Evolutionary conservation across 2,329 filamentous ascomycete genomes (phyloP).

Genomic region (Ascochyta viciae-villosae): DNA sequence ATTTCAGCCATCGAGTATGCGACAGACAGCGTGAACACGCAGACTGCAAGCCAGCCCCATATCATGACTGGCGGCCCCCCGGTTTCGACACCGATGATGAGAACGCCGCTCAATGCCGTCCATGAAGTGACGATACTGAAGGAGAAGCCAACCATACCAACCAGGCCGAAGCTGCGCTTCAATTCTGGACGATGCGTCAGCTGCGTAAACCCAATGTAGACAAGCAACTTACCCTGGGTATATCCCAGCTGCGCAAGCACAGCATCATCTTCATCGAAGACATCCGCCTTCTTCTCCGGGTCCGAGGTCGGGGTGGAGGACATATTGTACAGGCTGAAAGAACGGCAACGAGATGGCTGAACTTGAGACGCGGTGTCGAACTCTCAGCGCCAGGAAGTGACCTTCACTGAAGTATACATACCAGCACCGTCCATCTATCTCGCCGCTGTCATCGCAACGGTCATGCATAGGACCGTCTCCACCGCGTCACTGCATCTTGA

Average conservation of each 20-base stretch:
- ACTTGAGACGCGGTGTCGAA: background rate
- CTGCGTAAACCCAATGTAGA: background rate
- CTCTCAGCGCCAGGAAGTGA: background rate
- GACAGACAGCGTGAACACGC: constrained; percentile 59
- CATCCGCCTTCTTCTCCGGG: constrained; percentile 33
- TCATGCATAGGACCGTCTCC: constrained; percentile 14
- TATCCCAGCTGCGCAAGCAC: constrained; percentile 52
- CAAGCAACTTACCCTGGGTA: constrained; percentile 41
- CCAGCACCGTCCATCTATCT: constrained; percentile 5
- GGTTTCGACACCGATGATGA: constrained; percentile 63
- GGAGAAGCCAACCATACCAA: constrained; percentile 66
- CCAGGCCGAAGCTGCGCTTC: constrained; percentile 61
- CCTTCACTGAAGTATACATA: constrained; percentile 8
- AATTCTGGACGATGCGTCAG: constrained; percentile 52
- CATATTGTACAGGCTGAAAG: constrained; percentile 8
- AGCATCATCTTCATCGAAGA: constrained; percentile 45
- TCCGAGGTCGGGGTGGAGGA: constrained; percentile 18
- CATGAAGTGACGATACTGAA: constrained; percentile 67
- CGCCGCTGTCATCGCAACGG: constrained; percentile 12
- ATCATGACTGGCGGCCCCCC: constrained; percentile 67
- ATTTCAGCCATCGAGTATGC: constrained; percentile 67
- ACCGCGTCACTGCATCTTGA: constrained; percentile 19
- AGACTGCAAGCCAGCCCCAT: constrained; percentile 63
- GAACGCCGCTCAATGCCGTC: constrained; percentile 63
- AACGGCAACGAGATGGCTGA: background rate